Evolutionary conservation across 164 flowering plant species (phyloP).

Genomic region (Macadamia tetraphylla): DNA sequence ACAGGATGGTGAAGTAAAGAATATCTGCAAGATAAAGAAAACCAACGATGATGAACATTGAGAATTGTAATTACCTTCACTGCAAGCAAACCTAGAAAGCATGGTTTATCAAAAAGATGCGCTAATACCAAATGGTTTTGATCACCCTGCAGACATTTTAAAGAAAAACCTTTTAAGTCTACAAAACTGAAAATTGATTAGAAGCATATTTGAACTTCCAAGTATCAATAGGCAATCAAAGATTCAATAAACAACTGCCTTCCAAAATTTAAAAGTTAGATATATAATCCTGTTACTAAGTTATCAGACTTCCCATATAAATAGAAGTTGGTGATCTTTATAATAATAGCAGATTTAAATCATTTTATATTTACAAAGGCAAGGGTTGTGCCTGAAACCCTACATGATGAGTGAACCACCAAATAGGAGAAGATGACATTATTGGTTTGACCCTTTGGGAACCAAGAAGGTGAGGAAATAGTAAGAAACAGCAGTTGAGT

Average conservation of each 20-base stretch:
- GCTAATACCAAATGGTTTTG: slow-evolving; percentile 72
- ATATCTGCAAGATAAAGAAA: not conserved
- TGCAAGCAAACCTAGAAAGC: slow-evolving; percentile 89
- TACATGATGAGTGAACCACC: too few species aligned
- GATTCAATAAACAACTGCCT: not conserved
- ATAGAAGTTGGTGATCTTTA: not conserved
- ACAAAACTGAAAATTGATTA: not conserved
- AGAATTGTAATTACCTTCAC: slow-evolving; percentile 40
- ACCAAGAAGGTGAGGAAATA: not conserved
- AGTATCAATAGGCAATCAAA: not conserved
- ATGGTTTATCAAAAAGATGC: slow-evolving; percentile 95
- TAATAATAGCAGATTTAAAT: not conserved
- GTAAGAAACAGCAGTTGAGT: not conserved
- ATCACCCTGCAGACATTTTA: slow-evolving; percentile 39
- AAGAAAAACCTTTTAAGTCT: not conserved
- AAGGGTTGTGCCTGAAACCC: too few species aligned
- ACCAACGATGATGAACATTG: not conserved
- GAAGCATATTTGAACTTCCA: not conserved
- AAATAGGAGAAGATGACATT: too few species aligned
- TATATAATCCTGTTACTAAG: not conserved
- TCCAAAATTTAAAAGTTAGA: not conserved
- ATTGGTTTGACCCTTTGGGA: too few species aligned
- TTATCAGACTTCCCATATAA: not conserved
- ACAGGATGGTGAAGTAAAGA: not conserved
- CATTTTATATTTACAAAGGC: too few species aligned